phyloP scores from a whole-genome alignment of 202 grass and related monocot genomes.

The Schoenoplectus triqueter region DNA sequence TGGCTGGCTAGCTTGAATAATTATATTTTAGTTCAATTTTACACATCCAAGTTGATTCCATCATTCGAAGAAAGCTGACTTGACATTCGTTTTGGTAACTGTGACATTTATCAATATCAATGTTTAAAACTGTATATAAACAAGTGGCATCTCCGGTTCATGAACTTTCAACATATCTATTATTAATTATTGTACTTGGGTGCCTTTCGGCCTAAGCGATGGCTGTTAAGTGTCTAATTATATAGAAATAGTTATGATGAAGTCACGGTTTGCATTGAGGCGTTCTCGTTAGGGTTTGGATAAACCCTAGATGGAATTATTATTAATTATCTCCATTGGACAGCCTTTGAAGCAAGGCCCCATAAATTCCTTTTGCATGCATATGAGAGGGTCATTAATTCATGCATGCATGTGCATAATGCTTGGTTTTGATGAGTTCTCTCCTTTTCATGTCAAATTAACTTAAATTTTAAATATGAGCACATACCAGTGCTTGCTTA shows the following conservation, averaged over 20 bases:
- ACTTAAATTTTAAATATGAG: background rate
- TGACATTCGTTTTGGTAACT: conserved; percentile 28
- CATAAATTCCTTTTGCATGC: conserved; percentile 18
- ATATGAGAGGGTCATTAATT: background rate
- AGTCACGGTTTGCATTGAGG: background rate
- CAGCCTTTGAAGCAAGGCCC: conserved; percentile 30
- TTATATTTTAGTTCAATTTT: background rate
- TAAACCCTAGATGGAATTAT: conserved; percentile 36
- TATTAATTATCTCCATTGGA: background rate
- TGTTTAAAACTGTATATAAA: conserved; percentile 20
- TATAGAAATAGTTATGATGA: background rate
- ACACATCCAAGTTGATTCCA: conserved; percentile 30
- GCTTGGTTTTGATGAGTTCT: conserved; percentile 27
- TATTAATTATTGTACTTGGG: background rate
- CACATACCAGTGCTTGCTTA: conserved; percentile 17
- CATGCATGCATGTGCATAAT: conserved; percentile 32
- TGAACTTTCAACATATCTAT: conserved; percentile 30
- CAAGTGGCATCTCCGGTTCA: conserved; percentile 32
- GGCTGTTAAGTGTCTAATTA: conserved; percentile 1
- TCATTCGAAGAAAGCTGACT: conserved; percentile 24
- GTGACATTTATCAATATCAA: background rate
- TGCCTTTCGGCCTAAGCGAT: conserved; percentile 42
- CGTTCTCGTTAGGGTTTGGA: conserved; percentile 9
- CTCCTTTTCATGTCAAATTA: conserved; percentile 32
- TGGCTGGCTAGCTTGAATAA: background rate